phyloP scores from a whole-genome alignment of 495 filamentous ascomycete species.

The Lepidopterella palustris region DNA sequence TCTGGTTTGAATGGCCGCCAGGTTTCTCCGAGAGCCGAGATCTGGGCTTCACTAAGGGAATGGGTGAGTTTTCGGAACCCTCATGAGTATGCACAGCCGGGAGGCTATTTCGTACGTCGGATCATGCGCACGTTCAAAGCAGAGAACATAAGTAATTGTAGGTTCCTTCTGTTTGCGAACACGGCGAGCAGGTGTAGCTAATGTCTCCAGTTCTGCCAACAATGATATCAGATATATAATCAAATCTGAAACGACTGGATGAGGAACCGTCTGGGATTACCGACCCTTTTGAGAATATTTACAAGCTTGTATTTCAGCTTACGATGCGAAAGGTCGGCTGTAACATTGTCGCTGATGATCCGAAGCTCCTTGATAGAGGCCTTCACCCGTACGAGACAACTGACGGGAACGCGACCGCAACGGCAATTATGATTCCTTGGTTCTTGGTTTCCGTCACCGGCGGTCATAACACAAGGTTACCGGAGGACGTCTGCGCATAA shows the following conservation, averaged over 20 bases:
- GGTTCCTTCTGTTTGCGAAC: too few species aligned
- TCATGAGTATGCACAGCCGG: too few species aligned
- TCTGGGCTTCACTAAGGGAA: conserved; percentile 37
- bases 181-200: too few species aligned
- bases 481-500: too few species aligned
- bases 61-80: too few species aligned
- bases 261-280: conserved; percentile 31
- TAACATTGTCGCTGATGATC: conserved; percentile 41
- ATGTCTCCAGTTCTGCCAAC: too few species aligned
- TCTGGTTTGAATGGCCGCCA: conserved; percentile 38
- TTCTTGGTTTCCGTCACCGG: too few species aligned
- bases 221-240: too few species aligned
- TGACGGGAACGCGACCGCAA: conserved; percentile 29
- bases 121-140: too few species aligned
- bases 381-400: conserved; percentile 38
- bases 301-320: conserved; percentile 40
- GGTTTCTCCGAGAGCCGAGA: conserved; percentile 42
- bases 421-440: conserved; percentile 43
- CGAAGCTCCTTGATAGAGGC: conserved; percentile 30
- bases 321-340: conserved; percentile 34
- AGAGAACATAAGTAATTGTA: too few species aligned
- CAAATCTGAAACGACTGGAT: conserved; percentile 30
- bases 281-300: conserved; percentile 41
- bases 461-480: too few species aligned
- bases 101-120: too few species aligned